phyloP scores from a whole-genome alignment of 257 asterid genomes.

The Jacaranda copaia region DNA sequence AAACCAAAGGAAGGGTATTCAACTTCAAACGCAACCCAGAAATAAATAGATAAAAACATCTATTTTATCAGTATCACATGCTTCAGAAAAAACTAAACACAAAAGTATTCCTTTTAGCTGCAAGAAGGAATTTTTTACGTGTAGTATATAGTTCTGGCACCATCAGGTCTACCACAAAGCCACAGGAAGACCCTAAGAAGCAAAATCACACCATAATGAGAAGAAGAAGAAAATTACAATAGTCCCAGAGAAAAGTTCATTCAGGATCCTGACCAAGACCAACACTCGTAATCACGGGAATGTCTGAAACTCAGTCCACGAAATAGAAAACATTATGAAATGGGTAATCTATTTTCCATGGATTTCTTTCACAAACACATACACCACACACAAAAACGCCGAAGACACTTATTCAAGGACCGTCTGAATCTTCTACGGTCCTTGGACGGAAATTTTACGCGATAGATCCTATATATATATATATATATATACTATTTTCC shows the following conservation, averaged over 20 bases:
- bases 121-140: neutral
- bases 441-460: neutral
- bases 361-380: neutral
- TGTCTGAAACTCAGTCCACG: neutral
- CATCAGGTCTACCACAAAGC: neutral
- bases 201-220: neutral
- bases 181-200: neutral
- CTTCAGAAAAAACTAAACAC: neutral
- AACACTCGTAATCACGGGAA: conserved; percentile 1
- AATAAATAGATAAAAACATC: neutral
- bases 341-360: neutral
- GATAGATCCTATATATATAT: neutral
- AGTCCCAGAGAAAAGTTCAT: neutral
- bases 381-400: neutral
- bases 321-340: conserved; percentile 1
- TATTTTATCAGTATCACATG: neutral
- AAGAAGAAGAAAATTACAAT: neutral
- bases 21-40: neutral
- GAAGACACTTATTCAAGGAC: neutral
- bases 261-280: neutral
- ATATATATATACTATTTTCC: neutral
- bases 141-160: neutral
- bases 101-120: neutral
- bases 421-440: neutral
- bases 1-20: neutral